A percentile compares a stretch with the other conserved stretches of the same genome.
phyloP scores from a whole-genome alignment of 2,329 filamentous ascomycete species.

The Aciculosporium take region DNA sequence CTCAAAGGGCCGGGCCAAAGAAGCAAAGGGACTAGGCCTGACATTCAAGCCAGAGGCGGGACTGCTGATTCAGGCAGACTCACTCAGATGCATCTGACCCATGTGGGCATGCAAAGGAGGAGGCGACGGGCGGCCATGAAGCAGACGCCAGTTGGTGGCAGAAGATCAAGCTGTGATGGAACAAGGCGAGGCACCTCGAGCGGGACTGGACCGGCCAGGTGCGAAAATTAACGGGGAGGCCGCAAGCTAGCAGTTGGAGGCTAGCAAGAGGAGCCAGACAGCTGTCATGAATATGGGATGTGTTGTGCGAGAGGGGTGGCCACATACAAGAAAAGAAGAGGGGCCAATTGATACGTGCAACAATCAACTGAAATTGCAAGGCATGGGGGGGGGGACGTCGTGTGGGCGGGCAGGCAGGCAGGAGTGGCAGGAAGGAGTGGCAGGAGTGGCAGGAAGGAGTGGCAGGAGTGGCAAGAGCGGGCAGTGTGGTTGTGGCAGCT shows the following conservation, averaged over 20 bases:
- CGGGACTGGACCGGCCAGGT: slow-evolving; percentile 4
- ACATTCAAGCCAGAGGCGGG: slow-evolving; percentile 1
- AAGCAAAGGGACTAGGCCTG: not conserved
- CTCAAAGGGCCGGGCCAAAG: not conserved
- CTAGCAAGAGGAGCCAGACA: not conserved
- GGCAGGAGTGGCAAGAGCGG: not conserved
- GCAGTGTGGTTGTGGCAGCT: not conserved
- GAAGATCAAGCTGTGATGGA: slow-evolving; percentile 1
- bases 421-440: not conserved
- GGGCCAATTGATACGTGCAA: not conserved
- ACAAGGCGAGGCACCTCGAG: not conserved
- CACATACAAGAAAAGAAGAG: not conserved
- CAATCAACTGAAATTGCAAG: too few relatives aligned
- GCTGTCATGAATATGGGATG: too few relatives aligned
- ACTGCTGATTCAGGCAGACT: slow-evolving; percentile 4
- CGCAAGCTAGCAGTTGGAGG: not conserved
- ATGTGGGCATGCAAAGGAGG: slow-evolving; percentile 1
- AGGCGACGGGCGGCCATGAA: not conserved
- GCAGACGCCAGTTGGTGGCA: slow-evolving; percentile 3
- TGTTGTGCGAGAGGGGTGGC: not conserved
- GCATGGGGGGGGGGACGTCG: not conserved
- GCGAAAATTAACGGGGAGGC: not conserved
- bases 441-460: not conserved
- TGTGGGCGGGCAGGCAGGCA: not conserved
- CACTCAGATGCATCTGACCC: not conserved